Percentiles rank a stretch among this genome's conserved stretches.
These are phyloP conservation scores for Trichosporon ovoides DNA, from an alignment of 1,284 basidiomycete species.

Conservation along the genomic window DNA sequence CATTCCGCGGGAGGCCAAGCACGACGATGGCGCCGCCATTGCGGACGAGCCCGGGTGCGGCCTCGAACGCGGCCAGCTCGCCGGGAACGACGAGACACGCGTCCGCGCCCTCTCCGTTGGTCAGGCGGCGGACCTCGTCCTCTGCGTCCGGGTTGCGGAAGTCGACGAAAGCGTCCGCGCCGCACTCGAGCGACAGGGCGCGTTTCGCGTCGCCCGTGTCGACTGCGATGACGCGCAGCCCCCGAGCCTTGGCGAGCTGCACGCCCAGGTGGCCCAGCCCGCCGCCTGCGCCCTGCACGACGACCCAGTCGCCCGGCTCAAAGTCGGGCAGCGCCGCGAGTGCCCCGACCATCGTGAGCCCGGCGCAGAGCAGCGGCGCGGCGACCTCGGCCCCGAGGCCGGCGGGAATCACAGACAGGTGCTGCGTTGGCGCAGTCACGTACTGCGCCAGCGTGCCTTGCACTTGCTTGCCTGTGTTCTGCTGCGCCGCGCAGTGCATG, in stretches of 20 bases:
- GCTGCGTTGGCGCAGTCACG: constrained; percentile 53
- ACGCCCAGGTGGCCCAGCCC: constrained; percentile 55
- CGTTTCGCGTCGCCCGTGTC: constrained; percentile 64
- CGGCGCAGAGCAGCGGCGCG: constrained; percentile 78
- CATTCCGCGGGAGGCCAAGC: neutral
- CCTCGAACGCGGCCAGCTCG: neutral
- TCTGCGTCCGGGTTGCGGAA: constrained; percentile 45
- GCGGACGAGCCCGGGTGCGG: neutral
- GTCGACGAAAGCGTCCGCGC: constrained; percentile 74
- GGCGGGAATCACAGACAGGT: constrained; percentile 71
- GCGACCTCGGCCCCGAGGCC: constrained; percentile 63
- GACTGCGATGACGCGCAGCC: constrained; percentile 71
- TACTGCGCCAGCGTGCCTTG: constrained; percentile 59
- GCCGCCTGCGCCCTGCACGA: constrained; percentile 55
- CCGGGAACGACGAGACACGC: constrained; percentile 4
- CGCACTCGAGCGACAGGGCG: constrained; percentile 58
- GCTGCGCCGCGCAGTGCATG: constrained; percentile 60
- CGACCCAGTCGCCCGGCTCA: constrained; percentile 69
- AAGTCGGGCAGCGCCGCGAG: neutral
- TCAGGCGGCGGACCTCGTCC: constrained; percentile 41
- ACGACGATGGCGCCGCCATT: neutral
- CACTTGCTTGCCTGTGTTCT: constrained; percentile 57
- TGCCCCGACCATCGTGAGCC: constrained; percentile 44
- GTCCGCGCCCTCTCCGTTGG: constrained; percentile 1
- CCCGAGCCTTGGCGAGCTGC: constrained; percentile 68